Evolutionary conservation across 2,329 filamentous ascomycete genomes (phyloP), one percentile per base, ranked within the genome.

Genomic region (Sporothrix luriei): DNA sequence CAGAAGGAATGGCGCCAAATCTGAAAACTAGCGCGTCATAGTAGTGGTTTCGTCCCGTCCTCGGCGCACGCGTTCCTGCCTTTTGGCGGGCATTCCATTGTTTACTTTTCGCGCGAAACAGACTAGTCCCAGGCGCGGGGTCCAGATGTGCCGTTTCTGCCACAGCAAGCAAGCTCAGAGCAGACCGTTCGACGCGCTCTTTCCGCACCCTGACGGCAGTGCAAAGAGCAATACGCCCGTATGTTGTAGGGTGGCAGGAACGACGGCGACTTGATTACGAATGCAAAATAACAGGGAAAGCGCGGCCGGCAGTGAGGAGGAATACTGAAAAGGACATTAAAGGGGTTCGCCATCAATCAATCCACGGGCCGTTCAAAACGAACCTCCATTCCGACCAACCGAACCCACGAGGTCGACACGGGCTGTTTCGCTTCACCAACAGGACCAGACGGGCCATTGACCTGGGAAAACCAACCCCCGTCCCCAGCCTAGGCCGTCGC

Each of bases 21-120:
- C 33, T 33, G 7, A 33, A 38, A 55, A 57, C 38, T 62, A 46
- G 38, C 57, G 57, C 57, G 57, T 62, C 38, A 26, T 62, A 43
- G n/a, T 61, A 33, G 55, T 43, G 38, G 55, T 43, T 62, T 38
- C 57, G 57, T 62, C 57, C 57, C 38, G 57, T 62, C 57, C 57
- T 59, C 51, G 49, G 64, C 40, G 68, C 68, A 51, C 40, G 61
- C 64, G 48, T 61, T 68, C 13, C n/a, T 13, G 16, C 13, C 26
- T 29, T 54, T 46, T 54, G 9, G 24, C 19, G 38, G 3, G 21
- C 43, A 48, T 5, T 40, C 24, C 10, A 55, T 69, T 72, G 70
- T 72, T 71, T 72, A 72, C 71, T 70, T 70, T 67, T 29, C 46
- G 38, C 59, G 64, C 62, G 49, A 70, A 67, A 46, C 24, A 52